phyloP scores from a whole-genome alignment of 2,329 filamentous ascomycete genomes.

The Aspergillus chevalieri region DNA sequence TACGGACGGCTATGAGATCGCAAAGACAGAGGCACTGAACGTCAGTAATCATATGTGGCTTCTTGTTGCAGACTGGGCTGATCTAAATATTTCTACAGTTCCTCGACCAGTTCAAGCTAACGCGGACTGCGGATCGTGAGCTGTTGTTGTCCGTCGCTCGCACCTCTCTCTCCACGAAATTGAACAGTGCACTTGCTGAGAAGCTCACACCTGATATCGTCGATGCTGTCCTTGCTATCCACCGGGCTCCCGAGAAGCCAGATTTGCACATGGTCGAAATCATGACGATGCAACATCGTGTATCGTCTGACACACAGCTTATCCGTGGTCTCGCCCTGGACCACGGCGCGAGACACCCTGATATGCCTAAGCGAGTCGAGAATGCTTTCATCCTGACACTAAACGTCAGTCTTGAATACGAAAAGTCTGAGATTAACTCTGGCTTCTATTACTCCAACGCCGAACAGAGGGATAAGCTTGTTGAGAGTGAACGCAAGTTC shows the following conservation, averaged over 20 bases:
- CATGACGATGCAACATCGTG: slow-evolving; percentile 99
- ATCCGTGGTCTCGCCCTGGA: slow-evolving; percentile 90
- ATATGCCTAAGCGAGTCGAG: slow-evolving; percentile 95
- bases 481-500: slow-evolving; percentile 92
- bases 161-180: slow-evolving; percentile 91
- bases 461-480: slow-evolving; percentile 93
- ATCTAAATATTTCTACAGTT: slow-evolving; percentile 52
- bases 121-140: slow-evolving; percentile 83
- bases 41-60: slow-evolving; percentile 37
- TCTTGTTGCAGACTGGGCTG: slow-evolving; percentile 9
- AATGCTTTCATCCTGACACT: slow-evolving; percentile 93
- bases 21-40: slow-evolving; percentile 86
- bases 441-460: slow-evolving; percentile 98
- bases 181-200: slow-evolving; percentile 81
- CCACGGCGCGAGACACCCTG: slow-evolving; percentile 91
- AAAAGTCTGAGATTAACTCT: slow-evolving; percentile 99
- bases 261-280: slow-evolving; percentile 99
- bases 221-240: slow-evolving; percentile 91
- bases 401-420: slow-evolving; percentile 96
- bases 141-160: slow-evolving; percentile 87
- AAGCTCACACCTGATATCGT: slow-evolving; percentile 93
- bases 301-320: slow-evolving; percentile 89
- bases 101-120: slow-evolving; percentile 86
- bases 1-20: slow-evolving; percentile 95
- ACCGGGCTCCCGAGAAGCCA: slow-evolving; percentile 81